phyloP scores from a whole-genome alignment of 768 basidiomycete species.

The Asterophora lycoperdoides region DNA sequence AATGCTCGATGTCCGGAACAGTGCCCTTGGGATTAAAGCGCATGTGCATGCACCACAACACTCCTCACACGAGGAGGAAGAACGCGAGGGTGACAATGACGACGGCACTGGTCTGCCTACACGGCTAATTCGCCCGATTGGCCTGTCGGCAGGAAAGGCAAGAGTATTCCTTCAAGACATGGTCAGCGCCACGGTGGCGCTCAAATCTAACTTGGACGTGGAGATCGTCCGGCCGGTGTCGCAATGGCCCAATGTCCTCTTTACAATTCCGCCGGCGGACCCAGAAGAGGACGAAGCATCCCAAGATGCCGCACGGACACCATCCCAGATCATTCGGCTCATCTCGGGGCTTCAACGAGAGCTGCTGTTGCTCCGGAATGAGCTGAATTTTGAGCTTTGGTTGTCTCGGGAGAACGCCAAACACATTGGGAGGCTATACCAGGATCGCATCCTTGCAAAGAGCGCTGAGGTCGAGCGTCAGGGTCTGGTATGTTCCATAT shows the following conservation, averaged over 20 bases:
- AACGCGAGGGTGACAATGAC: no score
- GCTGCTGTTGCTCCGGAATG: constrained; percentile 67
- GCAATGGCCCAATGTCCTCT: constrained; percentile 49
- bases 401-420: constrained; percentile 74
- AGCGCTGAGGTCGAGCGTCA: constrained; percentile 81
- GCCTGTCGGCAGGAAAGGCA: constrained; percentile 33
- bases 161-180: constrained; percentile 70
- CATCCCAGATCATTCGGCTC: constrained; percentile 54
- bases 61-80: neutral
- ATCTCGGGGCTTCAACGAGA: constrained; percentile 74
- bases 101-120: constrained; percentile 19
- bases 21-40: constrained; percentile 44
- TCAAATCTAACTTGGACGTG: constrained; percentile 67
- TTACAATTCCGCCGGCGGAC: constrained; percentile 30
- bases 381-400: constrained; percentile 86
- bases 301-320: constrained; percentile 23
- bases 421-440: constrained; percentile 77
- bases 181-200: constrained; percentile 64
- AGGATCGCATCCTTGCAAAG: constrained; percentile 66
- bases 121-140: constrained; percentile 31
- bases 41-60: constrained; percentile 18
- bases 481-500: constrained; percentile 54
- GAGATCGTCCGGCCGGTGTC: constrained; percentile 50
- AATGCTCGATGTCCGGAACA: constrained; percentile 62
- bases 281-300: constrained; percentile 15